These are phyloP conservation scores for Endocalyx cinctus DNA, from an alignment of 2,329 filamentous ascomycete genomes.

Conservation along the genomic window DNA sequence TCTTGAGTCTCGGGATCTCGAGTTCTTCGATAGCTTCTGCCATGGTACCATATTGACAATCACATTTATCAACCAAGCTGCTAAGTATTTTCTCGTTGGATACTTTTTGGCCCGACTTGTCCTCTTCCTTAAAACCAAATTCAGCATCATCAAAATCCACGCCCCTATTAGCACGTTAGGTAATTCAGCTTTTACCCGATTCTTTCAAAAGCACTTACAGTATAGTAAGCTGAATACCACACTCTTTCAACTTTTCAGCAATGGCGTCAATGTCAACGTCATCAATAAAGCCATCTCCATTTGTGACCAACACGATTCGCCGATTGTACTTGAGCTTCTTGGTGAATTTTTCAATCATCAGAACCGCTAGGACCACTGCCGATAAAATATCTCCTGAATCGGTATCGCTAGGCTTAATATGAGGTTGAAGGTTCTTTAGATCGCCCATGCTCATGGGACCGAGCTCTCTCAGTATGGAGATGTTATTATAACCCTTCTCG, in stretches of 20 bases:
- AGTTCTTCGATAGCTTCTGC: conserved; percentile 80
- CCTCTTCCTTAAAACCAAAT: conserved; percentile 87
- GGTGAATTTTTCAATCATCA: conserved; percentile 78
- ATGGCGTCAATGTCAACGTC: conserved; percentile 68
- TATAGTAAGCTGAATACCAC: conserved; percentile 72
- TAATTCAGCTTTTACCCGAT: no score
- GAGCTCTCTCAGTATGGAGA: conserved; percentile 71
- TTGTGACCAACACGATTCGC: conserved; percentile 79
- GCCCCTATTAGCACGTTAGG: conserved; percentile 50
- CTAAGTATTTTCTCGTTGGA: conserved; percentile 68
- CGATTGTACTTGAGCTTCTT: conserved; percentile 78
- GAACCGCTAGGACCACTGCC: conserved; percentile 76
- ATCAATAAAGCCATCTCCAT: conserved; percentile 71
- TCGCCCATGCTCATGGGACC: conserved; percentile 60
- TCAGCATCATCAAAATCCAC: conserved; percentile 91
- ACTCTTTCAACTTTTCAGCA: conserved; percentile 66
- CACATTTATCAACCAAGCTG: conserved; percentile 61
- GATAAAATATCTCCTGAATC: conserved; percentile 79
- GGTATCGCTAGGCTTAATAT: conserved; percentile 64
- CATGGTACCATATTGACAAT: conserved; percentile 76
- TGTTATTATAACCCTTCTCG: conserved; percentile 73
- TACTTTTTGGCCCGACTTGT: conserved; percentile 69
- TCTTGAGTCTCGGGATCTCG: conserved; percentile 70
- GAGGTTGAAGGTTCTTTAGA: conserved; percentile 58
- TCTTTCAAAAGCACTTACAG: conserved; percentile 61